A percentile compares a stretch with the other conserved stretches of the same genome.
These are phyloP conservation scores for Caulochytrium protostelioides DNA, from an alignment of 371 early-diverging fungal genomes.

Conservation along the genomic window DNA sequence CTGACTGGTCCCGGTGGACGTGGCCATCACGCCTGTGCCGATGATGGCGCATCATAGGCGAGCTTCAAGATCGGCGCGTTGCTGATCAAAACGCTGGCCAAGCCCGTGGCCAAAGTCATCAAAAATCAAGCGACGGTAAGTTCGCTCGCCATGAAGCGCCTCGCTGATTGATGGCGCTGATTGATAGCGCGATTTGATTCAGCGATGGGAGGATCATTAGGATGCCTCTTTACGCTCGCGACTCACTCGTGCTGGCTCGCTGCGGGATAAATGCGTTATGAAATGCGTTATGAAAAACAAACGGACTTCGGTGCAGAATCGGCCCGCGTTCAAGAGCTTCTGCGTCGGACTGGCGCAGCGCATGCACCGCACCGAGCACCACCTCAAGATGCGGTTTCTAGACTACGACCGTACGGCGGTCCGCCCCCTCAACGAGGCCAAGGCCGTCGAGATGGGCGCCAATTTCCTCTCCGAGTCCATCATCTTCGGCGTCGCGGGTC, in stretches of 20 bases:
- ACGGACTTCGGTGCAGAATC: conserved; percentile 5
- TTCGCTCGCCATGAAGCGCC: background rate
- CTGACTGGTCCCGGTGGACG: no score
- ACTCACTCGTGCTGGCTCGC: no score
- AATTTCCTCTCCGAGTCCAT: conserved; percentile 67
- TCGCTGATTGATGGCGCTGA: background rate
- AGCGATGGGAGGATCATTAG: conserved; percentile 6
- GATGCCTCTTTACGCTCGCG: no score
- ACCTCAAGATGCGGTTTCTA: conserved; percentile 55
- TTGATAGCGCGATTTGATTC: conserved; percentile 31
- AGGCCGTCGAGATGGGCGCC: conserved; percentile 71
- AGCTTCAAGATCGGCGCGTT: conserved; percentile 42
- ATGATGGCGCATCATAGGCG: no score
- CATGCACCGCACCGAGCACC: conserved; percentile 8
- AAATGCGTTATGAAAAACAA: background rate
- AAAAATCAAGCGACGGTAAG: conserved; percentile 42
- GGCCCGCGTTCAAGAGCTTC: conserved; percentile 35
- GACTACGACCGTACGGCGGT: conserved; percentile 57
- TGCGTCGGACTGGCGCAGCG: conserved; percentile 61
- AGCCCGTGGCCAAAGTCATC: conserved; percentile 56
- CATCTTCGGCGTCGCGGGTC: conserved; percentile 60
- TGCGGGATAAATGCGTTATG: background rate
- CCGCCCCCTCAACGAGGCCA: conserved; percentile 60
- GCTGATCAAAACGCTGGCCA: conserved; percentile 51
- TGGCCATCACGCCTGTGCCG: no score